Evolutionary conservation across 139 green algal genomes (phyloP).

Genomic region (Volvox reticuliferus): DNA sequence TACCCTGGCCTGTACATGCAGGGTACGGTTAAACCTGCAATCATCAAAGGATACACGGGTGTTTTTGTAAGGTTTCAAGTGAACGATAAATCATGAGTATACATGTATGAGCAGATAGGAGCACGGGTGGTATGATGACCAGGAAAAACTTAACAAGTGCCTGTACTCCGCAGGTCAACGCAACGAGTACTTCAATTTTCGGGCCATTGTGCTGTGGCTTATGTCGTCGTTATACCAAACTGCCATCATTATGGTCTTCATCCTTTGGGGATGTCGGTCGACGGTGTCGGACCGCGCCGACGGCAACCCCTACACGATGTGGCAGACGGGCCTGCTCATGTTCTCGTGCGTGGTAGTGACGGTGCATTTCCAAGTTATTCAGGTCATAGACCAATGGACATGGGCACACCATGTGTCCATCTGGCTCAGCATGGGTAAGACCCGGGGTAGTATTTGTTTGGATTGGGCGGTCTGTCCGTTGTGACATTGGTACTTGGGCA

Average conservation of each 20-base stretch:
- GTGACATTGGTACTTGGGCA: no score
- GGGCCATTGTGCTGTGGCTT: constrained; percentile 72
- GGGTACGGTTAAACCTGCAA: background rate
- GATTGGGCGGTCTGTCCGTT: no score
- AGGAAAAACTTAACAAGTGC: no score
- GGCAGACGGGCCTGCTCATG: constrained; percentile 71
- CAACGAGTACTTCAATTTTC: constrained; percentile 77
- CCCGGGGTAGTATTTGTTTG: no score
- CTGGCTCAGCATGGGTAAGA: constrained; percentile 66
- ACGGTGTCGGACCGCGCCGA: background rate
- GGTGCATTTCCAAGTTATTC: constrained; percentile 75
- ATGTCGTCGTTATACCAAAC: constrained; percentile 65
- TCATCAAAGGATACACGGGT: no score
- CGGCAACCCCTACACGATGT: constrained; percentile 61
- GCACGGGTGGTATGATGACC: no score
- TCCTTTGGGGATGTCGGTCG: constrained; percentile 50
- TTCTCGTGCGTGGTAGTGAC: constrained; percentile 78
- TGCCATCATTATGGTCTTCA: constrained; percentile 63
- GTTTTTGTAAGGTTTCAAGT: no score
- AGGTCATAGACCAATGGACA: constrained; percentile 73
- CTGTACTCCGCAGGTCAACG: constrained; percentile 58
- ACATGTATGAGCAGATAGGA: no score
- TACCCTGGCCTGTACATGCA: constrained; percentile 73
- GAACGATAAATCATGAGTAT: no score
- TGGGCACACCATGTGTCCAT: constrained; percentile 78